phyloP scores from a whole-genome alignment of 2,329 filamentous ascomycete species.

The Malbranchea zuffiana region DNA sequence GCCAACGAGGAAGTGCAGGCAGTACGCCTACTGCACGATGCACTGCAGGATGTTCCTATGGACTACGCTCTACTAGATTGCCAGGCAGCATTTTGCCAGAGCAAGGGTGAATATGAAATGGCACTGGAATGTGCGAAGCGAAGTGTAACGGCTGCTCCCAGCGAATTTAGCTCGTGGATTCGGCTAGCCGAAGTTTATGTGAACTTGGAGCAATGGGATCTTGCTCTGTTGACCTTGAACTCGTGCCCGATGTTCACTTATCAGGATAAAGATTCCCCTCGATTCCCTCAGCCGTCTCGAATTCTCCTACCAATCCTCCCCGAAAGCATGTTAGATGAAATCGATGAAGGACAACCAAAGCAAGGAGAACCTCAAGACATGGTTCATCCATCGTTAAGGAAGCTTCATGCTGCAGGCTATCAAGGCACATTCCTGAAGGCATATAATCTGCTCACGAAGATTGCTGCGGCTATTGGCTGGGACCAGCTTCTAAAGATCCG shows the following conservation, averaged over 20 bases:
- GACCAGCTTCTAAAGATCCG: constrained; percentile 88
- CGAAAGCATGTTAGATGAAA: constrained; percentile 87
- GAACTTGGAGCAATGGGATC: constrained; percentile 88
- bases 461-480: constrained; percentile 95
- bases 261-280: constrained; percentile 90
- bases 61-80: constrained; percentile 94
- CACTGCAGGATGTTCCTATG: constrained; percentile 86
- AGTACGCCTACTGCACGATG: constrained; percentile 74
- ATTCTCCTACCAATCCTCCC: constrained; percentile 77
- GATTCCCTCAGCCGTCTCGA: constrained; percentile 86
- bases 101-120: constrained; percentile 76
- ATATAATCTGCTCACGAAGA: constrained; percentile 86
- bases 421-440: constrained; percentile 93
- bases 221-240: constrained; percentile 87
- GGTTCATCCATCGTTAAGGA: constrained; percentile 75
- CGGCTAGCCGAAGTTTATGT: constrained; percentile 89
- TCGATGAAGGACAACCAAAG: constrained; percentile 69
- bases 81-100: constrained; percentile 81
- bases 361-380: constrained; percentile 71
- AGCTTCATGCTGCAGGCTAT: constrained; percentile 77
- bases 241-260: constrained; percentile 99
- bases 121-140: constrained; percentile 88
- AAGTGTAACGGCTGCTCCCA: constrained; percentile 87
- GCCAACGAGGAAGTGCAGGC: constrained; percentile 97
- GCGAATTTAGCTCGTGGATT: constrained; percentile 96